These are phyloP conservation scores for Tulasnella sp. DNA, from an alignment of 768 basidiomycete species.

Conservation along the genomic window DNA sequence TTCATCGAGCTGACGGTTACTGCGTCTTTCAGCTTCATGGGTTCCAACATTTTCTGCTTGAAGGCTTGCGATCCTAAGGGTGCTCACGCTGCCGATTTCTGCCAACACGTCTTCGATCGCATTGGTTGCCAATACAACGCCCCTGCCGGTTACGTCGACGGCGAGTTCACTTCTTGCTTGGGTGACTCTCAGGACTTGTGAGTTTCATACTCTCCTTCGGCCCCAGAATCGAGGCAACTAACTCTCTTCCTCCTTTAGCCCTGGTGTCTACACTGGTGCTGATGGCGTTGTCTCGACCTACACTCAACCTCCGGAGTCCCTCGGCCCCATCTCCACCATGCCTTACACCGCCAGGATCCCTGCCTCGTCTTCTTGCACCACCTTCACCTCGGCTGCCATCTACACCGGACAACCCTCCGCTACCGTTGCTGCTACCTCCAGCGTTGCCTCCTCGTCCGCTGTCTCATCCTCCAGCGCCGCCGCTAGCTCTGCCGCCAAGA, in stretches of 20 bases:
- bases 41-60: slow-evolving; percentile 23
- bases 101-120: slow-evolving; percentile 18
- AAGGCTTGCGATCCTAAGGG: slow-evolving; percentile 25
- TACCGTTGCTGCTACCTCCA: background rate
- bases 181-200: slow-evolving; percentile 19
- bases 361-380: slow-evolving; percentile 21
- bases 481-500: background rate
- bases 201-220: background rate
- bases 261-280: slow-evolving; percentile 17
- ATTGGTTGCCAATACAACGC: slow-evolving; percentile 20
- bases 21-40: slow-evolving; percentile 21
- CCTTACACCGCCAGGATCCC: slow-evolving; percentile 21
- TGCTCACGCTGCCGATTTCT: slow-evolving; percentile 14
- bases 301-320: slow-evolving; percentile 18
- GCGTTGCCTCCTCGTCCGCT: background rate
- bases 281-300: slow-evolving; percentile 17
- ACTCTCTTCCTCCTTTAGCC: background rate
- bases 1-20: background rate
- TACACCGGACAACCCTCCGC: slow-evolving; percentile 7
- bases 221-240: background rate
- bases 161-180: slow-evolving; percentile 18
- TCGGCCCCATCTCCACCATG: slow-evolving; percentile 18
- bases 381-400: slow-evolving; percentile 18
- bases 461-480: background rate
- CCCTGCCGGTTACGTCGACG: slow-evolving; percentile 16